Evolutionary conservation across 805 yeast species (phyloP), one percentile per base, ranked within the genome.

Genomic region (Pichia cephalocereana): DNA sequence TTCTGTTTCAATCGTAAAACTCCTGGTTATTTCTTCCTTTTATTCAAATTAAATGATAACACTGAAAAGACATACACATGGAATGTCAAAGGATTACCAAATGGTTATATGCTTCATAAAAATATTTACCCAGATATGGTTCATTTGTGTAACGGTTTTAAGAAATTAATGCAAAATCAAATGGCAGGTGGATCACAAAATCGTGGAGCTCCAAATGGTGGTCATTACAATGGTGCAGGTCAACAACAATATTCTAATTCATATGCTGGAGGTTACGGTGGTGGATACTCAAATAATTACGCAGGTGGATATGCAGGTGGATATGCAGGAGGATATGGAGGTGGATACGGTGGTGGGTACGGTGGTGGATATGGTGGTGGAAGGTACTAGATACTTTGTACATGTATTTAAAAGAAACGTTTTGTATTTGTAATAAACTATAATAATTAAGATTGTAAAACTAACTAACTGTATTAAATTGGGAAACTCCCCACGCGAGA

Each of bases 61-160:
- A 72, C 71, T 49, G 79, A 86, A 12, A 79, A 79, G 44, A 74
- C 89, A 37, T 79, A 80, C 58, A 80, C 87, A 3, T 87, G 97
- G 96, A 86, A 87, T 60, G 96, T 93, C 39, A 84, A 81, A 65
- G 87, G 87, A n/a, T 82, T 85, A 46, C 89, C 93, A 28, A 83
- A 82, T 50, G 98, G 98, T 3, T 91, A 79, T 61, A 81, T 79
- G 60, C 71, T 93, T 62, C 82, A 80, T 62, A 82, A 82, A 15
- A 86, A 85, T 61, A 76, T 80, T 30, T 93, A 93, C 63, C 91
- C 96, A n/a, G 89, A 85, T 64, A 89, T 91, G 74, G 80, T 80
- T 53, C 78, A 83, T 49, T 74, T 93, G 58, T 86, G 96, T 70
- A 93, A 93, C 60, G 99, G 99, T 17, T 93, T 93, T 80, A 93